These are phyloP conservation scores for Talaromyces sp. DNA, from an alignment of 2,329 filamentous ascomycete genomes.

Conservation along the genomic window DNA sequence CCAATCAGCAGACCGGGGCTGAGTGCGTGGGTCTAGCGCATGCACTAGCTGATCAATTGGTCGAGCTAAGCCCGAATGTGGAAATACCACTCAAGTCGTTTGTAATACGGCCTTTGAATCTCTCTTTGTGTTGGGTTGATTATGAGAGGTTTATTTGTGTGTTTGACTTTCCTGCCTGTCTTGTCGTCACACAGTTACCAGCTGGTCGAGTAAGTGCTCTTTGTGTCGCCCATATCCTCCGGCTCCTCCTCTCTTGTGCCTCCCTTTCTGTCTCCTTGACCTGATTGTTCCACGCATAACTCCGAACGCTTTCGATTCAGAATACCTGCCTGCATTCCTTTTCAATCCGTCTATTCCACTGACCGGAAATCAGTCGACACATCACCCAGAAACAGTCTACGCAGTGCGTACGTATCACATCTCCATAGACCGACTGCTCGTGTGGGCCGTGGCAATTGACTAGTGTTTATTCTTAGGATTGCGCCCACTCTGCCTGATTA, in stretches of 20 bases:
- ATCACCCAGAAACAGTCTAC: background rate
- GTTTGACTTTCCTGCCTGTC: background rate
- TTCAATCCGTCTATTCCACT: too few species aligned
- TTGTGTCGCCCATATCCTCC: too few species aligned
- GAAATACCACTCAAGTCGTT: background rate
- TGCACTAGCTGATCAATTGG: background rate
- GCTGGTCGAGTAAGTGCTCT: too few species aligned
- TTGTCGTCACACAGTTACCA: slow-evolving; percentile 2
- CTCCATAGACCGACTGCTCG: background rate
- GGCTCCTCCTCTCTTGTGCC: background rate
- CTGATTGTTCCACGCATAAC: too few species aligned
- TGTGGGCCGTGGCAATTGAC: slow-evolving; percentile 2
- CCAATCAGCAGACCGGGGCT: background rate
- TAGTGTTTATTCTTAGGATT: background rate
- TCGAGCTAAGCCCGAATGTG: background rate
- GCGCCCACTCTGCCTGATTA: background rate
- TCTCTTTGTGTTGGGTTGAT: background rate
- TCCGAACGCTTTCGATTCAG: background rate
- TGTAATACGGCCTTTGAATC: background rate
- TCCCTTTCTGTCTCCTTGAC: too few species aligned
- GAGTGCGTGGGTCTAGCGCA: background rate
- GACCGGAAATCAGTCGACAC: too few species aligned
- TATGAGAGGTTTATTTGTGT: too few species aligned
- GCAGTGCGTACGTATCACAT: background rate
- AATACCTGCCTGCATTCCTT: too few species aligned